Evolutionary conservation across 2,329 filamentous ascomycete species (phyloP).

Genomic region (Clonostachys rhizophaga): DNA sequence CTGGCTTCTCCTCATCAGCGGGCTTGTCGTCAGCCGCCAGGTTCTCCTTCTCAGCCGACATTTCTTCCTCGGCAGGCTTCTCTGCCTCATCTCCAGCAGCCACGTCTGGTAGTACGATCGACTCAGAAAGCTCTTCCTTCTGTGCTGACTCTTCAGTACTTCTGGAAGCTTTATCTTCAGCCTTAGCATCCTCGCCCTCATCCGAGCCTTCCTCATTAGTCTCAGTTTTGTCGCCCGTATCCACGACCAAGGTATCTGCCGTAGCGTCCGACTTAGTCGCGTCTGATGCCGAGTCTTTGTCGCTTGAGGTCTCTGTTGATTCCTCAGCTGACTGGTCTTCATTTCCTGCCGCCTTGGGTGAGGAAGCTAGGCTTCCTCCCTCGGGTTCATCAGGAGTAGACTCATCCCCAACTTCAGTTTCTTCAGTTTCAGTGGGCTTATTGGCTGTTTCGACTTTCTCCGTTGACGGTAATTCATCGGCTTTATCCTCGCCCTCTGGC

Average conservation of each 20-base stretch:
- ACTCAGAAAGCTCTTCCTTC: too few species aligned
- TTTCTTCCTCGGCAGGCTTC: constrained; percentile 1
- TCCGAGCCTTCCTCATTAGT: background rate
- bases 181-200: background rate
- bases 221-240: background rate
- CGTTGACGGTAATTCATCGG: background rate
- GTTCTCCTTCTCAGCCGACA: background rate
- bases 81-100: background rate
- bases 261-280: background rate
- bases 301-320: background rate
- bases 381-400: too few species aligned
- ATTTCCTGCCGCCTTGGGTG: too few species aligned
- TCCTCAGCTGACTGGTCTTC: too few species aligned
- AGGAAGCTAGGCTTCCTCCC: too few species aligned
- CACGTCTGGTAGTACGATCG: too few species aligned
- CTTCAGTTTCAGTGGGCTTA: background rate
- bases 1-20: background rate
- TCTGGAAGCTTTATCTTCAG: constrained; percentile 7
- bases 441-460: background rate
- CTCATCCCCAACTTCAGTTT: too few species aligned
- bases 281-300: background rate
- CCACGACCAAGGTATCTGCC: background rate
- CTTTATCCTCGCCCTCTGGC: too few species aligned
- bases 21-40: constrained; percentile 1
- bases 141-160: constrained; percentile 13